Evolutionary conservation across 2,329 filamentous ascomycete species (phyloP).

Genomic region (Akanthomyces uredinophilus): DNA sequence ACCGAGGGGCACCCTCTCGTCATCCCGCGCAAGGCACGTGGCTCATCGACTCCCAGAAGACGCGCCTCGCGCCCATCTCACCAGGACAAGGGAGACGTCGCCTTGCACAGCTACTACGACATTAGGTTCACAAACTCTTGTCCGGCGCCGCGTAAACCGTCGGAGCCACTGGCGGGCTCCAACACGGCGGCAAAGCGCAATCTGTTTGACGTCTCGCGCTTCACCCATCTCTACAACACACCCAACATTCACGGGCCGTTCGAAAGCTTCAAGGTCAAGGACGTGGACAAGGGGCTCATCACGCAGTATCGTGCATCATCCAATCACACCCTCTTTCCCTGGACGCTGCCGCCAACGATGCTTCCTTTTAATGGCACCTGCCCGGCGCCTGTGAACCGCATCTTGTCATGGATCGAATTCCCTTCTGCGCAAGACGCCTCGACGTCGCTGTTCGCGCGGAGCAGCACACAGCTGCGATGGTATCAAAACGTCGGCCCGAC

Average conservation of each 20-base stretch:
- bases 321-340: conserved; percentile 85
- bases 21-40: conserved; percentile 51
- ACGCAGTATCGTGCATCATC: conserved; percentile 48
- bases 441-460: conserved; percentile 24
- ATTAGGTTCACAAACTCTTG: conserved; percentile 56
- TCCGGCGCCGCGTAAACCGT: conserved; percentile 50
- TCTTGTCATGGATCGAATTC: conserved; percentile 65
- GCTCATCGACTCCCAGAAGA: not conserved
- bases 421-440: conserved; percentile 38
- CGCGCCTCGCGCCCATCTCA: conserved; percentile 17
- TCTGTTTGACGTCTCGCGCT: conserved; percentile 81
- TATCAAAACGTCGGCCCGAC: conserved; percentile 37
- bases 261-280: conserved; percentile 35
- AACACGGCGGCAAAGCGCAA: conserved; percentile 73
- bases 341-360: conserved; percentile 76
- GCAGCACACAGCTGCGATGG: conserved; percentile 20
- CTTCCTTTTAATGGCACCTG: conserved; percentile 76
- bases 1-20: conserved; percentile 93
- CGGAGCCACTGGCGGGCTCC: conserved; percentile 67
- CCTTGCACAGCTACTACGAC: conserved; percentile 35
- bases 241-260: conserved; percentile 54
- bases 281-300: conserved; percentile 43
- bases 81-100: conserved; percentile 14
- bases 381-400: conserved; percentile 62
- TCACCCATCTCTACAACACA: conserved; percentile 76